Conservation (phyloP, 345 rosid genomes). For the Eutrema heterophyllum region DNA sequence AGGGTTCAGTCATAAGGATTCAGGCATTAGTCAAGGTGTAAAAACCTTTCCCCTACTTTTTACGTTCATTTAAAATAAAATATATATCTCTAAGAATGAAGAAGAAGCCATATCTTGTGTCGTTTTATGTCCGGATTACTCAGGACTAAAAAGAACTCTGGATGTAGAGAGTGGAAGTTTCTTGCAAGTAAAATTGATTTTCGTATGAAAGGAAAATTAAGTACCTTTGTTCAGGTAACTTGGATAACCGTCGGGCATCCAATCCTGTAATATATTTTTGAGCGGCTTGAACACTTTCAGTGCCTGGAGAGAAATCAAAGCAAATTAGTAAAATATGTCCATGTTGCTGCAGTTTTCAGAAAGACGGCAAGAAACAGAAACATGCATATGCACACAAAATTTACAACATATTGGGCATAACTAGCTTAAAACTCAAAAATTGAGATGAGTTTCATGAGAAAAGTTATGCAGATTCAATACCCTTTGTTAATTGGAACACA, state of each 20-base stretch:
- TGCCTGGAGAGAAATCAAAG: conserved; percentile 39
- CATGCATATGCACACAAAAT: not conserved
- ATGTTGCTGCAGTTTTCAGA: not conserved
- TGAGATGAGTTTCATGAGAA: not conserved
- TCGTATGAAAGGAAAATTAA: not conserved
- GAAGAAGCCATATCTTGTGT: not conserved
- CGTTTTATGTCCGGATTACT: not conserved
- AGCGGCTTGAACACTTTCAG: conserved; percentile 74
- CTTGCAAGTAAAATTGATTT: not conserved
- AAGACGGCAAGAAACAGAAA: not conserved
- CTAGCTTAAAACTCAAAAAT: not conserved
- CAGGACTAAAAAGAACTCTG: not conserved
- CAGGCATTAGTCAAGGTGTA: not conserved
- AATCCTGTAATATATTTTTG: conserved; percentile 93
- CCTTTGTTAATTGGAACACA: conserved; percentile 68
- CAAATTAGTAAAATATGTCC: not conserved
- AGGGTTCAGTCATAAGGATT: not conserved
- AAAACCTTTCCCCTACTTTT: not conserved
- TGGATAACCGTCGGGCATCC: conserved; percentile 89
- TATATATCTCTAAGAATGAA: not conserved
- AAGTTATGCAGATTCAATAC: conserved; percentile 34
- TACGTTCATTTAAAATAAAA: not conserved
- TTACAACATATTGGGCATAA: not conserved
- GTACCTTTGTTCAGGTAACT: conserved; percentile 73
- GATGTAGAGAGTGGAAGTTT: not conserved